Evolutionary conservation across 306 rosid species (phyloP).

Genomic region (Pyrus bretschneideri): DNA sequence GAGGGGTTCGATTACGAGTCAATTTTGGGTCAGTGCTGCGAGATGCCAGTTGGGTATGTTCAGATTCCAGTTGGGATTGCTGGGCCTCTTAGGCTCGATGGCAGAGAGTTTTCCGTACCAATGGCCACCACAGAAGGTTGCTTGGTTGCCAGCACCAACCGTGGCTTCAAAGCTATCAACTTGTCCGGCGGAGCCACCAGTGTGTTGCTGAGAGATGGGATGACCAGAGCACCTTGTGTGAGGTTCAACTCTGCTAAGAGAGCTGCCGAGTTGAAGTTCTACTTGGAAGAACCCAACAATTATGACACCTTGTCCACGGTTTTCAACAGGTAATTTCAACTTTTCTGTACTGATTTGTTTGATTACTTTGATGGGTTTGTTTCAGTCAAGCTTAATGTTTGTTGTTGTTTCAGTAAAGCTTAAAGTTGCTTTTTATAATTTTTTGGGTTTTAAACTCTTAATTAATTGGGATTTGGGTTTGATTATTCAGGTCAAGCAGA

Average conservation of each 20-base stretch:
- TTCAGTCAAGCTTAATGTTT: not conserved
- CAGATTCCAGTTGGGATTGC: slow-evolving; percentile 92
- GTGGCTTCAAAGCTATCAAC: slow-evolving; percentile 83
- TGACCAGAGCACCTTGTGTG: slow-evolving; percentile 90
- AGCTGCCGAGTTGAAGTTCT: slow-evolving; percentile 70
- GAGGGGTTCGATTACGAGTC: slow-evolving; percentile 74
- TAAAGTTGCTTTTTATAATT: not conserved
- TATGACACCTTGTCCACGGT: slow-evolving; percentile 48
- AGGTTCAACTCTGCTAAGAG: slow-evolving; percentile 58
- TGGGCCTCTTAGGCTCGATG: slow-evolving; percentile 71
- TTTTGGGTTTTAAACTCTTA: not conserved
- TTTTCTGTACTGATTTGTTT: not conserved
- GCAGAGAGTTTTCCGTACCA: slow-evolving; percentile 60
- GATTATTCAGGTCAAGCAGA: slow-evolving; percentile 62
- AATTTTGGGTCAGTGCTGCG: slow-evolving; percentile 88
- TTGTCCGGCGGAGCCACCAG: slow-evolving; percentile 73
- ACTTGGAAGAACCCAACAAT: slow-evolving; percentile 56
- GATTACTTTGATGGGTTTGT: not conserved
- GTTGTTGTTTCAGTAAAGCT: not conserved
- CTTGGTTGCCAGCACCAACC: slow-evolving; percentile 77
- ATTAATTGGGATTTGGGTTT: not conserved
- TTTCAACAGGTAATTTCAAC: slow-evolving; percentile 53
- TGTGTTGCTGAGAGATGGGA: slow-evolving; percentile 56
- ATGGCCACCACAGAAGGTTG: slow-evolving; percentile 96
- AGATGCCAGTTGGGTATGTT: slow-evolving; percentile 79